Conservation (phyloP, 352 stramenopile genomes). For the Phytophthora aleatoria region DNA sequence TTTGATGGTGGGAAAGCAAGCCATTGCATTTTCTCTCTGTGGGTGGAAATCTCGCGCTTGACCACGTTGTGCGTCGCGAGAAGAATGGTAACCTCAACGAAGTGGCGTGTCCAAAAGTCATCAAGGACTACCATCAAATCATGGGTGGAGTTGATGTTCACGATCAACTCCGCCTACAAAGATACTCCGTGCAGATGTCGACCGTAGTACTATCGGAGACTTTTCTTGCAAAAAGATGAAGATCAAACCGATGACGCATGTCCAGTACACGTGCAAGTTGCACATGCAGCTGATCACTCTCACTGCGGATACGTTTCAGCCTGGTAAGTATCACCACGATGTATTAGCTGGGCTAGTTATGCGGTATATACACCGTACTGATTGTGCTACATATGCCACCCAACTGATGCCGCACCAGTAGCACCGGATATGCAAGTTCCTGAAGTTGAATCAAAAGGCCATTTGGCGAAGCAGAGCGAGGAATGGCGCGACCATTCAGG, state of each 20-base stretch:
- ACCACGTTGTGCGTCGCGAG: background rate
- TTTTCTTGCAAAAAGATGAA: background rate
- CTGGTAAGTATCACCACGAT: background rate
- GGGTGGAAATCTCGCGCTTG: background rate
- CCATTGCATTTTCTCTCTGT: background rate
- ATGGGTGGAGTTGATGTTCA: background rate
- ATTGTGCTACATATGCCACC: background rate
- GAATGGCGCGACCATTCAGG: too few species aligned
- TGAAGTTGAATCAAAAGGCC: too few species aligned
- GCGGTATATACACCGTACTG: background rate
- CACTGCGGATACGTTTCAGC: background rate
- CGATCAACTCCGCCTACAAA: background rate
- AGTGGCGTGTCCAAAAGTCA: background rate
- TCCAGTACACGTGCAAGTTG: background rate
- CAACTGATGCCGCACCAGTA: background rate
- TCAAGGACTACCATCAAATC: background rate
- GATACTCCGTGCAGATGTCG: background rate
- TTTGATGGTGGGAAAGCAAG: conserved; percentile 1
- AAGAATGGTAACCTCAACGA: background rate
- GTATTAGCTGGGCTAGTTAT: background rate
- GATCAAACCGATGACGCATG: background rate
- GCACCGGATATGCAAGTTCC: too few species aligned
- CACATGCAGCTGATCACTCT: background rate
- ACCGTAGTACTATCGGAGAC: background rate
- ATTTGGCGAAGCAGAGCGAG: too few species aligned